Evolutionary conservation across 2,329 filamentous ascomycete genomes (phyloP), one percentile per base, ranked within the genome.

Genomic region (Pseudogymnoascus pannorum): DNA sequence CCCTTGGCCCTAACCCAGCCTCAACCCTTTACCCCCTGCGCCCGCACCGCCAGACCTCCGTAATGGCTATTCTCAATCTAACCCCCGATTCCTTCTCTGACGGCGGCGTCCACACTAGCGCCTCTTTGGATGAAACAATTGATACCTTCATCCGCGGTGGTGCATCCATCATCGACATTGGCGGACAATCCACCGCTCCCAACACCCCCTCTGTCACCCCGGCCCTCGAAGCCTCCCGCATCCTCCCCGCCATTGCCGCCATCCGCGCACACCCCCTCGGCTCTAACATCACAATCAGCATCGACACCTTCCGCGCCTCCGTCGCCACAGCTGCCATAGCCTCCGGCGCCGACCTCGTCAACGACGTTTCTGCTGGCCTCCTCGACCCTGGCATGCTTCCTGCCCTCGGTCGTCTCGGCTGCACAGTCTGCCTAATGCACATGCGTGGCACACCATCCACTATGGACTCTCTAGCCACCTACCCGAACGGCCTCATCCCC

Each of bases 41-140:
- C 31, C 75, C 80, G 5, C 78, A 80, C 11, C 68, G 72, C 57
- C 79, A 77, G 60, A 97, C 93, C 0, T 84, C 85, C 51, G 76
- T 97, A 67, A 99, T 99, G 94, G 90, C 89, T 60, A 96, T 99
- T 65, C 79, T 97, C 51, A 99, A 99, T 74, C 77, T 96, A 59
- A 97, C 94, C 0, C 93, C 93, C 0, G 93, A 99, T 75, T 97
- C 93, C 8, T 99, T 99, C 77, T 97, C 93, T 1, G 92, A 97
- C 71, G 93, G 92, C 60, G 92, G 92, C 7, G 70, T 78, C 7
- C 83, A 92, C 72, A 75, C 76, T 44, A 70, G 77, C 22, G 70
- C 75, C 11, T 78, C 83, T 24, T 79, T 94, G 24, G 75, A 79
- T 11, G 71, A 78, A 11, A 88, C 83, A 1, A 79, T 92, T 14